A percentile compares a stretch with the other conserved stretches of the same genome.
Conservation (phyloP, 441 rosid species). For the Raphanus hybrid region DNA sequence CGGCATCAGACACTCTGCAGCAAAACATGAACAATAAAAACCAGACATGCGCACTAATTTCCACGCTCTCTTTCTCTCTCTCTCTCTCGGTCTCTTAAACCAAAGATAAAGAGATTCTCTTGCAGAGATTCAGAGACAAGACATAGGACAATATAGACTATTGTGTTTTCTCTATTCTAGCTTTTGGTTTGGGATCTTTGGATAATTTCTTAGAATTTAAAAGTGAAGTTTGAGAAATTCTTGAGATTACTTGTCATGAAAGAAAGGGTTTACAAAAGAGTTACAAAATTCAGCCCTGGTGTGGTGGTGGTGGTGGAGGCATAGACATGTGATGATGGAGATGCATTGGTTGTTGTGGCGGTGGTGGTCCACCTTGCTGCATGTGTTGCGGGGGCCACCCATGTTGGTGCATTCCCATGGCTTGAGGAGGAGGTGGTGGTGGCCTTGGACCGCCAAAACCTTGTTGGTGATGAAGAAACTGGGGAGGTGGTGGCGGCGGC, state of each 20-base stretch:
- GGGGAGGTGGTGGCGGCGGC: constrained; percentile 75
- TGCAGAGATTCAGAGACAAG: constrained; percentile 19
- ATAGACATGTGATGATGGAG: too few relatives aligned
- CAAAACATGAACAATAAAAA: constrained; percentile 21
- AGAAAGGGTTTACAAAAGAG: constrained; percentile 34
- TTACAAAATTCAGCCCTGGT: background rate
- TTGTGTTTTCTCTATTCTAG: too few relatives aligned
- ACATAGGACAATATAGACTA: constrained; percentile 15
- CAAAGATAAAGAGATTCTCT: constrained; percentile 26
- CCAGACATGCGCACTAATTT: constrained; percentile 25
- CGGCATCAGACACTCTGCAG: constrained; percentile 38
- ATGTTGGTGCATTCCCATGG: constrained; percentile 70
- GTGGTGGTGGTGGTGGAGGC: too few relatives aligned
- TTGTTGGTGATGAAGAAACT: constrained; percentile 42
- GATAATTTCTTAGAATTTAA: constrained; percentile 16
- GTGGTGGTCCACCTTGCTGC: constrained; percentile 44
- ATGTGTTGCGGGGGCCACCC: constrained; percentile 75
- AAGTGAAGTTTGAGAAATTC: constrained; percentile 2
- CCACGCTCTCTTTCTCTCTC: constrained; percentile 1
- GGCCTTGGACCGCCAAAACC: constrained; percentile 50
- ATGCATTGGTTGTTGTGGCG: too few relatives aligned
- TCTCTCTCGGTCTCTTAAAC: background rate
- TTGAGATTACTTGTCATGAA: constrained; percentile 24
- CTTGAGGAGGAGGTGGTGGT: constrained; percentile 55
- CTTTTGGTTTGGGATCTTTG: background rate